Percentiles rank a stretch among this genome's conserved stretches.
Evolutionary conservation across 371 early-diverging fungal genomes (phyloP).

Genomic region (Syncephalastrum sp.): DNA sequence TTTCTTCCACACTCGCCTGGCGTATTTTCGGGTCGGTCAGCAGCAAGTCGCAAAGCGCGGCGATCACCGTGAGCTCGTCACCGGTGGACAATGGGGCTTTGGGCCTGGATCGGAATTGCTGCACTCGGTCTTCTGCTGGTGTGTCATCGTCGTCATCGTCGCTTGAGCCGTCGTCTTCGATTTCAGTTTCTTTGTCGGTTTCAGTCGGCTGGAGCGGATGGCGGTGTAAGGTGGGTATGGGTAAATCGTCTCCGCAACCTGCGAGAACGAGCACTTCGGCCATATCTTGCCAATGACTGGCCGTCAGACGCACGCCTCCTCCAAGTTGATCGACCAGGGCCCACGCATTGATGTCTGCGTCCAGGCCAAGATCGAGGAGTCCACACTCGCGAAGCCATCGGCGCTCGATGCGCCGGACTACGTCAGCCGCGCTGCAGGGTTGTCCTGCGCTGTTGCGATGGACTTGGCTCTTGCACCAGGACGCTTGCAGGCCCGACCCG

Average conservation of each 20-base stretch:
- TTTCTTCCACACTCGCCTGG: conserved; percentile 9
- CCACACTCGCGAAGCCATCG: no score
- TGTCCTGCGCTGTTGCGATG: no score
- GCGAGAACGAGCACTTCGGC: conserved; percentile 20
- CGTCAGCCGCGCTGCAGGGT: no score
- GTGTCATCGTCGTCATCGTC: not conserved
- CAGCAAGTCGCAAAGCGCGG: conserved; percentile 23
- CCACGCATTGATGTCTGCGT: not conserved
- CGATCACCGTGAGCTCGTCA: conserved; percentile 20
- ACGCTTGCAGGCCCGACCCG: no score
- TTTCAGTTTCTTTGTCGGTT: conserved; percentile 11
- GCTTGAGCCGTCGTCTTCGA: conserved; percentile 7
- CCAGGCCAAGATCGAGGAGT: conserved; percentile 2
- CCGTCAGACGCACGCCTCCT: conserved; percentile 18
- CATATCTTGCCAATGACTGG: conserved; percentile 30
- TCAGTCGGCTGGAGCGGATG: not conserved
- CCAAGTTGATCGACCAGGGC: no score
- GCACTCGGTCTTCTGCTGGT: not conserved
- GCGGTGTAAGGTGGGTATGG: conserved; percentile 18
- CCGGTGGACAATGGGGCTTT: not conserved
- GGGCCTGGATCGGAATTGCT: not conserved
- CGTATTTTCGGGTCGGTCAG: conserved; percentile 19
- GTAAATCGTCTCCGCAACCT: conserved; percentile 14
- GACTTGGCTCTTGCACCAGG: no score
- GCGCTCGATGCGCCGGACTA: no score